These are phyloP conservation scores for Strobilomyces dryophilus DNA, from an alignment of 768 basidiomycete genomes.

Conservation along the genomic window DNA sequence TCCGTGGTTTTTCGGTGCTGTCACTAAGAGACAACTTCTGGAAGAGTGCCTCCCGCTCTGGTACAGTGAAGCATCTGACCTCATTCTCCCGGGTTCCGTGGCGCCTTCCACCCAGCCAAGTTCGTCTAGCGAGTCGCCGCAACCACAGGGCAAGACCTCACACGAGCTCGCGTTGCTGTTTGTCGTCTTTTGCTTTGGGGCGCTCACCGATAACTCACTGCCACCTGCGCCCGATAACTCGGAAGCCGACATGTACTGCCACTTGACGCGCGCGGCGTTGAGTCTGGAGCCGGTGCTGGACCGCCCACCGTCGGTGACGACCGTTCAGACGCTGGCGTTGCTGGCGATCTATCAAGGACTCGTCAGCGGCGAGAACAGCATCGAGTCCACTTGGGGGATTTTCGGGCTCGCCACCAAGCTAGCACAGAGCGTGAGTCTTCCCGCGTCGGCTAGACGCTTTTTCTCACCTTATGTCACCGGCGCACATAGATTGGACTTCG, in stretches of 20 bases:
- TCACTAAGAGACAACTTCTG: constrained; percentile 57
- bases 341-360: constrained; percentile 73
- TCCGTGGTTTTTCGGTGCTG: constrained; percentile 76
- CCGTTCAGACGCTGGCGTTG: constrained; percentile 60
- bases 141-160: constrained; percentile 31
- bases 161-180: constrained; percentile 65
- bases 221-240: constrained; percentile 51
- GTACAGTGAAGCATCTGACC: constrained; percentile 49
- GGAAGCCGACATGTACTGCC: constrained; percentile 50
- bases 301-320: constrained; percentile 65
- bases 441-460: neutral
- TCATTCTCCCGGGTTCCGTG: constrained; percentile 23
- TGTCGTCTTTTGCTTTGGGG: constrained; percentile 59
- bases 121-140: constrained; percentile 1
- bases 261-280: constrained; percentile 61
- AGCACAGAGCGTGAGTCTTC: constrained; percentile 58
- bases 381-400: constrained; percentile 63
- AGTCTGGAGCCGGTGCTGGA: constrained; percentile 67
- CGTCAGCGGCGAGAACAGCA: constrained; percentile 63
- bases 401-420: constrained; percentile 64
- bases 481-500: constrained; percentile 58
- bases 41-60: constrained; percentile 64
- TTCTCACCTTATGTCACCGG: constrained; percentile 2
- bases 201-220: constrained; percentile 50
- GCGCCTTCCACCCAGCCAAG: constrained; percentile 13